phyloP scores from a whole-genome alignment of 73 alveolate genomes.

The Symbiodinium natans region DNA sequence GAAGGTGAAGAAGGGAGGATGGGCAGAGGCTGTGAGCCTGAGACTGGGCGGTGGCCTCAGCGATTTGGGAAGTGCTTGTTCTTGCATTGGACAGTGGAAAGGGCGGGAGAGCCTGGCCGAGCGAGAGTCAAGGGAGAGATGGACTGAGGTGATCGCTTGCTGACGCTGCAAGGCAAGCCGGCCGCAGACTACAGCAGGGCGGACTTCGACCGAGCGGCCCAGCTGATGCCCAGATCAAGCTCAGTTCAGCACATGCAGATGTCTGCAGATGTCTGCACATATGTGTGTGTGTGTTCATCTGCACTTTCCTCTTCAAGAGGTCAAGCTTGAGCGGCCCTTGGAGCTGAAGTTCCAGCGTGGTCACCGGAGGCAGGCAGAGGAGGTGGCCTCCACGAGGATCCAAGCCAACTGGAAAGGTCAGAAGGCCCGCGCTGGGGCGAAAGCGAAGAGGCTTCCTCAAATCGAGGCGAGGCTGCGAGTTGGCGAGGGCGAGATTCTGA shows the following conservation, averaged over 20 bases:
- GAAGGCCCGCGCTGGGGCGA: slow-evolving; percentile 8
- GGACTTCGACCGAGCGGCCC: slow-evolving; percentile 21
- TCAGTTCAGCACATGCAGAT: too few relatives aligned
- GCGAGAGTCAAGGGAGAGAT: background rate
- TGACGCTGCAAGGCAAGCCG: slow-evolving; percentile 11
- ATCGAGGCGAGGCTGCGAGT: background rate
- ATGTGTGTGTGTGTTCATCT: too few relatives aligned
- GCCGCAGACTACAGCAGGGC: background rate
- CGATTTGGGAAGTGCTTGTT: background rate
- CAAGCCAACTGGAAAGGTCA: slow-evolving; percentile 51
- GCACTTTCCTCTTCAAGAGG: slow-evolving; percentile 36
- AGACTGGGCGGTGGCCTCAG: background rate
- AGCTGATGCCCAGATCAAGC: background rate
- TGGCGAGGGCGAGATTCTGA: background rate
- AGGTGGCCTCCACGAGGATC: slow-evolving; percentile 37
- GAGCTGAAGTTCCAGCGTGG: slow-evolving; percentile 30
- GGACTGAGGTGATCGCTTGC: slow-evolving; percentile 50
- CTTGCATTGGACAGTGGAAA: background rate
- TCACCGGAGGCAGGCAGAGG: background rate
- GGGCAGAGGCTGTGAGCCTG: slow-evolving; percentile 79
- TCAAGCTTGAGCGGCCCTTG: slow-evolving; percentile 34
- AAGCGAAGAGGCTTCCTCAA: background rate
- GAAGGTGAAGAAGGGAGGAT: slow-evolving; percentile 25
- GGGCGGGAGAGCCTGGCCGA: background rate
- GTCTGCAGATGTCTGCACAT: too few relatives aligned